These are phyloP conservation scores for Pittosporum tobira DNA, from an alignment of 129 eudicot species.

Conservation along the genomic window DNA sequence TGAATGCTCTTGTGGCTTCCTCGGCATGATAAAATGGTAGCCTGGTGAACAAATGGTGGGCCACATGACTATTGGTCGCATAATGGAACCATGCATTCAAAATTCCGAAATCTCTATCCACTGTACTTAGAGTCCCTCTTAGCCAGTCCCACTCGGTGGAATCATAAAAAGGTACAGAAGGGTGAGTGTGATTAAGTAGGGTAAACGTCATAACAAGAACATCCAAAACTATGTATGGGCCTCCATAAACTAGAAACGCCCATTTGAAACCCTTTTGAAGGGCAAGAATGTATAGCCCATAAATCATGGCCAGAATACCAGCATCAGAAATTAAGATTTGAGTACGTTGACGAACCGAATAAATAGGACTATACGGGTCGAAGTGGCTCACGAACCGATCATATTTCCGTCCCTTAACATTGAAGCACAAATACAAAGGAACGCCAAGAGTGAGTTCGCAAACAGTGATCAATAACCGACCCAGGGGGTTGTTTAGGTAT, in stretches of 20 bases:
- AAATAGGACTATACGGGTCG: neutral
- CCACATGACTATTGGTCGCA: too few relatives aligned
- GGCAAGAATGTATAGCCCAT: neutral
- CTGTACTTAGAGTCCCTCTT: too few relatives aligned
- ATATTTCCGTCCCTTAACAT: too few relatives aligned
- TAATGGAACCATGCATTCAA: neutral
- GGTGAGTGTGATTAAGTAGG: too few relatives aligned
- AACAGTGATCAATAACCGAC: neutral
- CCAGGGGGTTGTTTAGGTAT: neutral
- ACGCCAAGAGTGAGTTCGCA: neutral
- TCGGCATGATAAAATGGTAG: too few relatives aligned
- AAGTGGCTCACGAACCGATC: neutral
- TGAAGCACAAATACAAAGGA: neutral
- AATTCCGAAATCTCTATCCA: neutral
- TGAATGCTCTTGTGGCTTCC: too few relatives aligned
- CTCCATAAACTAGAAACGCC: neutral
- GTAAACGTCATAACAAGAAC: too few relatives aligned
- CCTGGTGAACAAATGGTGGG: too few relatives aligned
- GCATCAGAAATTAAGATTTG: neutral
- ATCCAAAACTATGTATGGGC: neutral
- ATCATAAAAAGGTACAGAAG: neutral
- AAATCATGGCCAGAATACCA: neutral
- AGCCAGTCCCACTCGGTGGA: too few relatives aligned
- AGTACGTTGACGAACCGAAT: conserved; percentile 1
- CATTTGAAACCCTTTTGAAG: neutral